These are phyloP conservation scores for Lactarius akahatsu DNA, from an alignment of 768 basidiomycete species.

Conservation along the genomic window DNA sequence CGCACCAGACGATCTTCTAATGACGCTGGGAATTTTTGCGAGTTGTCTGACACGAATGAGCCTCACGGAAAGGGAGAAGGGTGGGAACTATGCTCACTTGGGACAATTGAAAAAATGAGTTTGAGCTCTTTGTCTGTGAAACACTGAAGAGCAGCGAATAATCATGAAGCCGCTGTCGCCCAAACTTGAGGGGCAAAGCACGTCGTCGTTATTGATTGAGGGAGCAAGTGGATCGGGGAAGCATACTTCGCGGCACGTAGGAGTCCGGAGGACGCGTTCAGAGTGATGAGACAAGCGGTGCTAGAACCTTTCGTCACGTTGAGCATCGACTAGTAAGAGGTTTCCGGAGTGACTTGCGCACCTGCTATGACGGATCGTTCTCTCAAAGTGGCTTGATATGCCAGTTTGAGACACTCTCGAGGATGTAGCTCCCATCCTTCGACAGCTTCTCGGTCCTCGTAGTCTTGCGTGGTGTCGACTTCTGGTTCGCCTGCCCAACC, in stretches of 20 bases:
- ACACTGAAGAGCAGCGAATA: constrained; percentile 63
- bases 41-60: constrained; percentile 35
- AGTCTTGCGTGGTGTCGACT: constrained; percentile 71
- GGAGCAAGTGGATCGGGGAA: neutral
- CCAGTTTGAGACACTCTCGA: constrained; percentile 66
- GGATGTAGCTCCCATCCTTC: constrained; percentile 72
- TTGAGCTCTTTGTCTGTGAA: constrained; percentile 47
- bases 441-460: constrained; percentile 60
- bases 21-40: constrained; percentile 37
- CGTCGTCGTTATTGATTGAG: constrained; percentile 12
- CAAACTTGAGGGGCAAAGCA: constrained; percentile 44
- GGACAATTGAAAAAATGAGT: constrained; percentile 50
- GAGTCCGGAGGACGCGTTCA: constrained; percentile 73
- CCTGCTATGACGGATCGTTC: constrained; percentile 51
- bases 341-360: constrained; percentile 22
- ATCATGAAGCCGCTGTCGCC: constrained; percentile 80
- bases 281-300: constrained; percentile 72
- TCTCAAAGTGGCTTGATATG: constrained; percentile 67
- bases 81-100: constrained; percentile 40
- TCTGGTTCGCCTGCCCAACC: constrained; percentile 86
- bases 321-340: neutral
- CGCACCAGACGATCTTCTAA: constrained; percentile 30
- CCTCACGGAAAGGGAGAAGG: neutral
- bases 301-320: constrained; percentile 62
- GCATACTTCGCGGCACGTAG: constrained; percentile 77